Conservation (phyloP, 305 asterid genomes). For the Fraxinus angustifolia region DNA sequence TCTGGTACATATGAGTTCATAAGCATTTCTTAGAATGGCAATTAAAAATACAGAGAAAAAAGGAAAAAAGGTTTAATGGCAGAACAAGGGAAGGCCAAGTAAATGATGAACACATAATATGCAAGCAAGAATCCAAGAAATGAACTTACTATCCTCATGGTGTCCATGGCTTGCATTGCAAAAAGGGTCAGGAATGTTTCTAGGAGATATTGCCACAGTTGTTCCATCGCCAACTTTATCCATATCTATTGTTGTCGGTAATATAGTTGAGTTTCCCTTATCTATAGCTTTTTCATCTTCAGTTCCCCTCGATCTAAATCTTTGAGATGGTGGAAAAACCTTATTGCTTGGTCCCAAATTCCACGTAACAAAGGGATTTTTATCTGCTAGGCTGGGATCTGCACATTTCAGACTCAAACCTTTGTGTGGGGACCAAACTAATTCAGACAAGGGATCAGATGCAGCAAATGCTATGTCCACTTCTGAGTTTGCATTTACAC, state of each 20-base stretch:
- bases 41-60: not conserved
- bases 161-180: slow-evolving; percentile 11
- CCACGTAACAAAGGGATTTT: slow-evolving; percentile 41
- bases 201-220: slow-evolving; percentile 12
- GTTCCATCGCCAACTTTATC: slow-evolving; percentile 15
- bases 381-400: slow-evolving; percentile 32
- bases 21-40: not conserved
- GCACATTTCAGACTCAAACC: slow-evolving; percentile 73
- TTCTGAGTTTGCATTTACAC: slow-evolving; percentile 73
- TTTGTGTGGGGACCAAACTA: slow-evolving; percentile 72
- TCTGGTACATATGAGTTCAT: slow-evolving; percentile 34
- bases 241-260: slow-evolving; percentile 13
- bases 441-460: slow-evolving; percentile 68
- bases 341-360: slow-evolving; percentile 36
- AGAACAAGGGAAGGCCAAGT: not conserved
- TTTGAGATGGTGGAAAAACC: slow-evolving; percentile 30
- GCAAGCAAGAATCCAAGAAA: not conserved
- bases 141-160: slow-evolving; percentile 22
- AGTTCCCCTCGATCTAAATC: slow-evolving; percentile 27
- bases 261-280: slow-evolving; percentile 25
- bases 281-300: slow-evolving; percentile 28
- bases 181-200: slow-evolving; percentile 14
- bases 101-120: not conserved
- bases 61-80: not conserved
- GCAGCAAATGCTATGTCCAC: slow-evolving; percentile 48